These are phyloP conservation scores for Lentinula sp. DNA, from an alignment of 768 basidiomycete species.

Conservation along the genomic window DNA sequence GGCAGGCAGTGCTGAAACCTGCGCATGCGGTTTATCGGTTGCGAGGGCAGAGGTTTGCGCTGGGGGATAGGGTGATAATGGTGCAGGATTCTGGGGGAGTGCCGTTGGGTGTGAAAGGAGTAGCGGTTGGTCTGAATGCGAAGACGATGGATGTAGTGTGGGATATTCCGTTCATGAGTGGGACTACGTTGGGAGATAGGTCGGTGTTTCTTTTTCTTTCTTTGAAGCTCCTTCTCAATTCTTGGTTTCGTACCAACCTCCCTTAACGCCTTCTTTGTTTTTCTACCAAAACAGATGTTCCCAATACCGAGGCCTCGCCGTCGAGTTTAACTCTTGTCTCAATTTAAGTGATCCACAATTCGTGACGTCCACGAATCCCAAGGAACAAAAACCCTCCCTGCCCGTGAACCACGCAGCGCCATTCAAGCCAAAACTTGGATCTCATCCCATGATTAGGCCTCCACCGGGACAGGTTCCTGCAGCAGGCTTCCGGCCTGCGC, in stretches of 20 bases:
- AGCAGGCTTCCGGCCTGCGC: slow-evolving; percentile 62
- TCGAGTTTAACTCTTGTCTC: slow-evolving; percentile 82
- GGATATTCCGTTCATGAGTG: slow-evolving; percentile 95
- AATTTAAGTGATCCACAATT: slow-evolving; percentile 88
- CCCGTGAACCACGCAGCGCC: slow-evolving; percentile 32
- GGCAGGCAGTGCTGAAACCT: slow-evolving; percentile 91
- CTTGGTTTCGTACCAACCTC: not conserved
- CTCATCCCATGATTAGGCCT: slow-evolving; percentile 55
- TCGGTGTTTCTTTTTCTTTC: slow-evolving; percentile 21
- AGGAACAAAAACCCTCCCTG: slow-evolving; percentile 38
- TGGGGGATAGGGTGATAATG: slow-evolving; percentile 95
- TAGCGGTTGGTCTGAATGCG: slow-evolving; percentile 83
- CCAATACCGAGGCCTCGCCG: slow-evolving; percentile 84
- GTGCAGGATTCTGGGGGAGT: slow-evolving; percentile 93
- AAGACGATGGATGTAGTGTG: slow-evolving; percentile 93
- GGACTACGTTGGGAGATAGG: slow-evolving; percentile 80
- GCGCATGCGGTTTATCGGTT: slow-evolving; percentile 83
- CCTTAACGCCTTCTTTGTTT: too few species aligned
- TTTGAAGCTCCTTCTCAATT: not conserved
- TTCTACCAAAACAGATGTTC: slow-evolving; percentile 56
- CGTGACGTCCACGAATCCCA: slow-evolving; percentile 65
- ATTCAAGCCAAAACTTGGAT: slow-evolving; percentile 66
- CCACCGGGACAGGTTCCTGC: slow-evolving; percentile 46
- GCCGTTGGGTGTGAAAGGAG: slow-evolving; percentile 86
- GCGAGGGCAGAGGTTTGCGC: slow-evolving; percentile 78